phyloP scores from a whole-genome alignment of 305 asterid species.

The Solanum chacoense region DNA sequence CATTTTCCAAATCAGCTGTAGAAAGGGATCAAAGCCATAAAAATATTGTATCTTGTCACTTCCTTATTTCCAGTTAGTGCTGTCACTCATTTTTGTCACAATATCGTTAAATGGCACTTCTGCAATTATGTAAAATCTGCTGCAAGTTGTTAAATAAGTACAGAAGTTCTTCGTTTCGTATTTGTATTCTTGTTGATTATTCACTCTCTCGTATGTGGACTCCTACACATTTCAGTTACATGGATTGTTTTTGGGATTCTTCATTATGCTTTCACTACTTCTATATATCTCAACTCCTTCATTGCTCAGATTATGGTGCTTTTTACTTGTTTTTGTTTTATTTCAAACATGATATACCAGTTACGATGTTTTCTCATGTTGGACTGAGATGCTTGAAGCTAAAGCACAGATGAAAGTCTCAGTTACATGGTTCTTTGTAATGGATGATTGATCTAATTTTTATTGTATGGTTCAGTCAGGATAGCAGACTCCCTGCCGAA shows the following conservation, averaged over 20 bases:
- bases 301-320: background rate
- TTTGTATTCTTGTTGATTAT: background rate
- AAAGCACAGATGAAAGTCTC: background rate
- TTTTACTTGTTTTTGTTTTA: background rate
- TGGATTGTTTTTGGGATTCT: background rate
- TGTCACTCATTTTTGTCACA: background rate
- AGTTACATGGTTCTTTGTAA: background rate
- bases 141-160: background rate
- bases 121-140: background rate
- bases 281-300: background rate
- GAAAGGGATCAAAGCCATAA: background rate
- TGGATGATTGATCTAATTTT: constrained; percentile 5
- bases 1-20: background rate
- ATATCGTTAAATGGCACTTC: background rate
- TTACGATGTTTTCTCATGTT: background rate
- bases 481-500: constrained; percentile 96
- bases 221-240: background rate
- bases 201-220: background rate
- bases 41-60: background rate
- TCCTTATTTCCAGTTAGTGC: background rate
- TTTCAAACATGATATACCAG: background rate
- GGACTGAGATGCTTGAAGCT: background rate
- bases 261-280: background rate
- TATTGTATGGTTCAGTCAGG: constrained; percentile 55
- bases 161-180: background rate